phyloP scores from a whole-genome alignment of 306 rosid genomes.

The Cucurbita pepo region DNA sequence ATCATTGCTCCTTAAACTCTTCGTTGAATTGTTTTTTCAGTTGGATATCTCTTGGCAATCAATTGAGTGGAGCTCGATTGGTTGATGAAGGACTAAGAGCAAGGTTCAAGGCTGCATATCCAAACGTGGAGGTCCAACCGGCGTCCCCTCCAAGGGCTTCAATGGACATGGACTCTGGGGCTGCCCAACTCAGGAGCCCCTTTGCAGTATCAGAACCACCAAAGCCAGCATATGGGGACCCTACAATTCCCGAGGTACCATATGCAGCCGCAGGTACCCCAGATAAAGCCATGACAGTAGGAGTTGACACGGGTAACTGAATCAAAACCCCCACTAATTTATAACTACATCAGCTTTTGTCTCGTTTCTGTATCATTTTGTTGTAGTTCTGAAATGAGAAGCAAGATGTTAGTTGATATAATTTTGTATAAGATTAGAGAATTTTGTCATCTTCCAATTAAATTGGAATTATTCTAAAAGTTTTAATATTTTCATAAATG shows the following conservation, averaged over 20 bases:
- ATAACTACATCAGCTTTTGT: neutral
- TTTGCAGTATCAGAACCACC: slow-evolving; percentile 23
- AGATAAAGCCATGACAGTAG: slow-evolving; percentile 37
- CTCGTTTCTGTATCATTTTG: neutral
- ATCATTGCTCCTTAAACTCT: neutral
- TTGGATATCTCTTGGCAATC: slow-evolving; percentile 99
- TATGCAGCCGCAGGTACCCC: slow-evolving; percentile 24
- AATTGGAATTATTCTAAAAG: too few species aligned
- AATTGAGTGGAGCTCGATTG: slow-evolving; percentile 70
- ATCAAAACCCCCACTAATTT: neutral
- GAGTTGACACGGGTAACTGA: slow-evolving; percentile 30
- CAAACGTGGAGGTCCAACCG: slow-evolving; percentile 90
- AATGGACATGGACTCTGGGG: slow-evolving; percentile 53
- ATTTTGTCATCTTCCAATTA: neutral
- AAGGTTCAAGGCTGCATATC: slow-evolving; percentile 95
- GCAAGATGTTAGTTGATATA: neutral
- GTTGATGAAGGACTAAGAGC: slow-evolving; percentile 95
- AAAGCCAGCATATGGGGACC: slow-evolving; percentile 31
- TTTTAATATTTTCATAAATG: too few species aligned
- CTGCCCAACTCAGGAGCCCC: slow-evolving; percentile 43
- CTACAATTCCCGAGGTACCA: slow-evolving; percentile 29
- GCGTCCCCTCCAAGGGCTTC: slow-evolving; percentile 75
- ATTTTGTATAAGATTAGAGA: neutral
- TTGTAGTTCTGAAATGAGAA: neutral
- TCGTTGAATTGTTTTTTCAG: slow-evolving; percentile 21